A percentile compares a stretch with the other conserved stretches of the same genome.
Conservation (phyloP, 192 early-diverging fungal genomes). For the Podila minutissima region DNA sequence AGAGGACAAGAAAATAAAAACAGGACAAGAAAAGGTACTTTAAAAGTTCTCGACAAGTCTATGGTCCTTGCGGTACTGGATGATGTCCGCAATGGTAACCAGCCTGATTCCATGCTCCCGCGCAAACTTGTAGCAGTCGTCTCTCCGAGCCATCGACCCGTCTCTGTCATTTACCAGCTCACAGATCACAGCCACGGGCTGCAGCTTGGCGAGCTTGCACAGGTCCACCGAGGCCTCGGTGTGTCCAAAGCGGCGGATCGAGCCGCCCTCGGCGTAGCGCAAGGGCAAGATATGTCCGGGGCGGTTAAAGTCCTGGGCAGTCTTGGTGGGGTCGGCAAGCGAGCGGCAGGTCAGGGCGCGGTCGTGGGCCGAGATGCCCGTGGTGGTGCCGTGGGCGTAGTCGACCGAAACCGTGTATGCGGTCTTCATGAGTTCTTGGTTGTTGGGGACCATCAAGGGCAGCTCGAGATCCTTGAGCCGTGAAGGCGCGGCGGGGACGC, state of each 20-base stretch:
- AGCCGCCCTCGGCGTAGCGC: slow-evolving; percentile 82
- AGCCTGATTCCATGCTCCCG: slow-evolving; percentile 84
- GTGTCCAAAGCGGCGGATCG: slow-evolving; percentile 90
- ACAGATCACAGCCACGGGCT: slow-evolving; percentile 90
- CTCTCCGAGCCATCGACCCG: slow-evolving; percentile 93
- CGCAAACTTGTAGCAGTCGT: slow-evolving; percentile 91
- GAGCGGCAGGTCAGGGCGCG: slow-evolving; percentile 81
- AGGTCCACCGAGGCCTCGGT: slow-evolving; percentile 95
- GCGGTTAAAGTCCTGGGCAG: slow-evolving; percentile 78
- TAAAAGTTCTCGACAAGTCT: slow-evolving; percentile 37
- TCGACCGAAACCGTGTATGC: slow-evolving; percentile 96
- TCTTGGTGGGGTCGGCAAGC: slow-evolving; percentile 77
- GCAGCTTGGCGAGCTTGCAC: slow-evolving; percentile 82
- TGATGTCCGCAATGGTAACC: slow-evolving; percentile 90
- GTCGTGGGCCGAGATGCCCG: slow-evolving; percentile 96
- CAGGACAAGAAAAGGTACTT: neutral
- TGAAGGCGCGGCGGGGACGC: slow-evolving; percentile 82
- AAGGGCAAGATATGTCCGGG: slow-evolving; percentile 97
- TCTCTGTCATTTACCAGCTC: slow-evolving; percentile 93
- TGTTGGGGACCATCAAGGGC: slow-evolving; percentile 95
- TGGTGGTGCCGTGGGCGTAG: slow-evolving; percentile 85
- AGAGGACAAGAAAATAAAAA: neutral
- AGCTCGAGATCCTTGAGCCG: slow-evolving; percentile 86
- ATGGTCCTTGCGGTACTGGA: slow-evolving; percentile 74
- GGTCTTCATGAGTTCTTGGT: slow-evolving; percentile 91